Evolutionary conservation across 805 yeast species (phyloP), one percentile per base, ranked within the genome.

Genomic region (Monosporozyma aquatica): DNA sequence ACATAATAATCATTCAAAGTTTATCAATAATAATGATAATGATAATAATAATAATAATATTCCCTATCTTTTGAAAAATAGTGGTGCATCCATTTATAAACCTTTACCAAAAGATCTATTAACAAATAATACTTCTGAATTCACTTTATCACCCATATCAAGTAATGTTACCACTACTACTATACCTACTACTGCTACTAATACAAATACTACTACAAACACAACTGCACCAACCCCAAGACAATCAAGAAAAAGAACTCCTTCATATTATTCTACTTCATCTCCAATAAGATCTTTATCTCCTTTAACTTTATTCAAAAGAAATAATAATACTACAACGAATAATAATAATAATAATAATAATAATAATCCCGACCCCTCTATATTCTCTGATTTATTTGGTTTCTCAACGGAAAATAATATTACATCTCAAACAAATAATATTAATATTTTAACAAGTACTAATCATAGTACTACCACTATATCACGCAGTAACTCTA

Each of bases 1-100:
- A 15, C 61, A 71, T 33, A 79, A 79, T 18, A 75, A 75, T 9
- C 72, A 71, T 43, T 26, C 24, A 24, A 21, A 10, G n/a, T n/a
- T n/a, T n/a, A n/a, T n/a, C n/a, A n/a, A n/a, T n/a, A n/a, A n/a
- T n/a, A n/a, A n/a, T n/a, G 26, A 14, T 9, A 17, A 25, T 14
- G n/a, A 24, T 35, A 35, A 18, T 14, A 24, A 39, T 5, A 4
- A 18, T 21, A 6, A 14, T 6, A n/a, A 24, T 18, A 36, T 32
- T 14, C 11, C 25, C n/a, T 40, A 44, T 25, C 27, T 52, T 9
- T 28, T 44, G 21, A 38, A 38, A 17, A 45, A 41, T 15, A 51
- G 51, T 42, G 52, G 53, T 28, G 52, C 53, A 8, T 49, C 55
- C 2, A 36, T 45, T 6, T 54, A 38, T 30, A 51, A 47, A 28